Evolutionary conservation across 768 basidiomycete genomes (phyloP).

Genomic region (Pleurotus sapidus): DNA sequence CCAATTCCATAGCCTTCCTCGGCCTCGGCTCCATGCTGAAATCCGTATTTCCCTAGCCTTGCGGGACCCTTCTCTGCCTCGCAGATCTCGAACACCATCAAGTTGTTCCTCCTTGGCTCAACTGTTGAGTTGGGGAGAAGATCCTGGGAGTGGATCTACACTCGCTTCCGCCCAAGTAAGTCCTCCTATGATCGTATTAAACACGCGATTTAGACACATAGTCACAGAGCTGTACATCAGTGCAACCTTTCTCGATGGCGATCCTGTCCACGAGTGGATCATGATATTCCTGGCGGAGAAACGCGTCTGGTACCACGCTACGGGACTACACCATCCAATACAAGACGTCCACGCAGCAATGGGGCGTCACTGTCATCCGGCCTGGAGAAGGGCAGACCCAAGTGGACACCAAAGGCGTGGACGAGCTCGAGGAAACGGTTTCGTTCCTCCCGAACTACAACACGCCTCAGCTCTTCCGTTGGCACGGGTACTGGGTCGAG

Average conservation of each 20-base stretch:
- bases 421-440: slow-evolving; percentile 24
- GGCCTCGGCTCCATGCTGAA: neutral
- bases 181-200: neutral
- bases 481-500: slow-evolving; percentile 42
- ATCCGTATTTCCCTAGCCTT: neutral
- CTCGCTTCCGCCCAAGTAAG: slow-evolving; percentile 35
- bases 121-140: slow-evolving; percentile 9
- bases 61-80: neutral
- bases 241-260: slow-evolving; percentile 41
- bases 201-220: neutral
- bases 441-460: slow-evolving; percentile 41
- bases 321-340: slow-evolving; percentile 38
- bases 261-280: slow-evolving; percentile 49
- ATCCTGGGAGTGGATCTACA: slow-evolving; percentile 22
- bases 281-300: slow-evolving; percentile 39
- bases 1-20: neutral
- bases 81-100: slow-evolving; percentile 5
- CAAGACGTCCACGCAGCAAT: slow-evolving; percentile 34
- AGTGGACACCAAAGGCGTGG: slow-evolving; percentile 13
- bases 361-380: slow-evolving; percentile 25
- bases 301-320: slow-evolving; percentile 37
- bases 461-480: slow-evolving; percentile 38
- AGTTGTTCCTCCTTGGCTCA: slow-evolving; percentile 6
- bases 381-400: neutral
- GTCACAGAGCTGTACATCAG: slow-evolving; percentile 38